Evolutionary conservation across 768 basidiomycete genomes (phyloP), one percentile per base, ranked within the genome.

Genomic region (Termitomyces sp.): DNA sequence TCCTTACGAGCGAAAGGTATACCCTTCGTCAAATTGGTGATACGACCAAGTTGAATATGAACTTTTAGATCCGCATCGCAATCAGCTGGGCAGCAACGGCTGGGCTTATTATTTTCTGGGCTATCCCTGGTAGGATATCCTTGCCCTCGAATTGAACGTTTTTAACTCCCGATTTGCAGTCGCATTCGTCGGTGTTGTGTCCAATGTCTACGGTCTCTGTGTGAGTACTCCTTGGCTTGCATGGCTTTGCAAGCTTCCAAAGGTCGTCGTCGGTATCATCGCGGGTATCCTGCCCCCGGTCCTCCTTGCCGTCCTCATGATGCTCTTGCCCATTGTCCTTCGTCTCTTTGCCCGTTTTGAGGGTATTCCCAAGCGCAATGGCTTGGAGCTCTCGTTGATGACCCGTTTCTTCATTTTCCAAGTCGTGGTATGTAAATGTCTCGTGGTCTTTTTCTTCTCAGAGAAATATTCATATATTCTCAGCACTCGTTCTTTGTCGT

Each of bases 401-500:
- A 86, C 85, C 1, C 79, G 97, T 21, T 98, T 80, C 74, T 96
- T 96, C 75, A 75, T 92, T 61, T 97, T 97, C 80, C 89, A 90
- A 75, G 90, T 95, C 48, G 74, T 97, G 53, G 92, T 95, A 72
- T 61, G 92, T 83, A 25, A 23, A 4, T 35, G 44, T 23, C 29
- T 60, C 19, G 32, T 16, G 23, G 14, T 60, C 3, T 9, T 2
- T 17, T 31, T 7, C 10, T 29, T 0, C 37, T 25, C 14, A 37
- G 25, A 35, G 34, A 12, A 12, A 40, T 21, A 10, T 6, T 23
- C 7, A 52, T 38, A 14, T 46, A 44, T 37, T 21, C 71, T 40
- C 72, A 97, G 90, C 90, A 98, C 73, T 92, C 92, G 2, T 99
- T 98, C 84, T 75, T 98, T 43, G 83, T 97, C 64, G 86, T 97